Evolutionary conservation across 2,329 filamentous ascomycete species (phyloP).

Genomic region (Xylaria sp.): DNA sequence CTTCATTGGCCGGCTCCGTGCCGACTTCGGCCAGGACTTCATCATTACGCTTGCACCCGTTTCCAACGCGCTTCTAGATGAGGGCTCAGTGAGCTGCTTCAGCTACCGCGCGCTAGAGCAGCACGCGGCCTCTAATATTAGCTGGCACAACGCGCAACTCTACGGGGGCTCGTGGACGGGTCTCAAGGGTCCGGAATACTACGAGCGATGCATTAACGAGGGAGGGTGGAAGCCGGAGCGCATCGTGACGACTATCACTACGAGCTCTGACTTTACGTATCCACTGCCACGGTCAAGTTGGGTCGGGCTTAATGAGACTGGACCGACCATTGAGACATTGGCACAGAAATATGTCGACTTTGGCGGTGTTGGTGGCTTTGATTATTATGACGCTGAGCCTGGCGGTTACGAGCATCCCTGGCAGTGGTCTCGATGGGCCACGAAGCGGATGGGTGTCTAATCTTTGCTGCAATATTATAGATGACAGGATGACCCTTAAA

Average conservation of each 20-base stretch:
- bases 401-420: not conserved
- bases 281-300: not conserved
- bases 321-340: not conserved
- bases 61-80: conserved; percentile 25
- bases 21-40: conserved; percentile 31
- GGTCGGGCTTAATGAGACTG: not conserved
- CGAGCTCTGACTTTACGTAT: not conserved
- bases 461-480: not conserved
- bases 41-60: conserved; percentile 30
- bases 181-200: not conserved
- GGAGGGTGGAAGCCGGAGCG: not conserved
- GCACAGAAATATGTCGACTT: not conserved
- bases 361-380: not conserved
- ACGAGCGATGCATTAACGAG: not conserved
- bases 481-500: not conserved
- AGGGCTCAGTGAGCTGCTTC: conserved; percentile 24
- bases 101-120: conserved; percentile 28
- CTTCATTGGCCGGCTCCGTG: not conserved
- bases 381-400: not conserved
- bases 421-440: not conserved
- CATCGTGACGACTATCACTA: conserved; percentile 1
- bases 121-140: conserved; percentile 18
- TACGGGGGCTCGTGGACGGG: conserved; percentile 11
- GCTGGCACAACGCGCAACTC: conserved; percentile 29
- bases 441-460: not conserved